Percentiles rank a stretch among this genome's conserved stretches.
Conservation (phyloP, 495 filamentous ascomycete genomes). For the Penicillium riverlandense region DNA sequence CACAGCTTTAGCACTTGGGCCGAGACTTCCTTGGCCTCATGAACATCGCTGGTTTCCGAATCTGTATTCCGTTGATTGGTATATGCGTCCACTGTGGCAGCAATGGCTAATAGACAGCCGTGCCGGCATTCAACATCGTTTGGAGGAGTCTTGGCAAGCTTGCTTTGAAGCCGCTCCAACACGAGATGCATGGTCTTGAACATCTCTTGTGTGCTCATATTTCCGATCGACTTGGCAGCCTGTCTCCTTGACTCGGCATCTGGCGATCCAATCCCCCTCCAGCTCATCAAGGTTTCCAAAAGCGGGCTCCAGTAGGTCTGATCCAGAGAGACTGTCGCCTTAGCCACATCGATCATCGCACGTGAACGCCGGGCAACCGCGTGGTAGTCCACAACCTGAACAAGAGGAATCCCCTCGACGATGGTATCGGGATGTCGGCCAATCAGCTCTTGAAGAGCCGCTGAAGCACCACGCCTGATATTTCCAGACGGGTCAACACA, state of each 20-base stretch:
- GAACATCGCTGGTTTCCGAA: constrained; percentile 3
- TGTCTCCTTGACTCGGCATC: constrained; percentile 66
- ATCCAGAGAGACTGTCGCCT: constrained; percentile 56
- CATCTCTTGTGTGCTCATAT: constrained; percentile 35
- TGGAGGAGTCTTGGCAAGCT: constrained; percentile 39
- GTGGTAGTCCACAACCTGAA: constrained; percentile 89
- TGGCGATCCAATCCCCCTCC: constrained; percentile 76
- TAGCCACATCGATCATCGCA: constrained; percentile 69
- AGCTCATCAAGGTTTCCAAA: constrained; percentile 64
- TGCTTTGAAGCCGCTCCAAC: constrained; percentile 33
- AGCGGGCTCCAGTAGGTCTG: constrained; percentile 64
- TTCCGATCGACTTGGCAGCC: constrained; percentile 63
- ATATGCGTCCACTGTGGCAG: constrained; percentile 33
- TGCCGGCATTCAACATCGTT: constrained; percentile 62
- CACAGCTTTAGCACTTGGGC: constrained; percentile 24
- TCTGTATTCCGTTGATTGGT: constrained; percentile 7
- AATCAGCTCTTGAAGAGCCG: constrained; percentile 88
- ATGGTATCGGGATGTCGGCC: constrained; percentile 86
- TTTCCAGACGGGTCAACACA: constrained; percentile 89
- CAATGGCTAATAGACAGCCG: constrained; percentile 57
- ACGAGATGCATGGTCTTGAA: constrained; percentile 25
- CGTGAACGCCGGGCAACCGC: constrained; percentile 79
- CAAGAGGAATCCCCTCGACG: constrained; percentile 68
- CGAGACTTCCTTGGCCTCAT: constrained; percentile 14
- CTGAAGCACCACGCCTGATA: constrained; percentile 84